These are phyloP conservation scores for Mycosphaerella sp. DNA, from an alignment of 2,329 filamentous ascomycete species.

Conservation along the genomic window DNA sequence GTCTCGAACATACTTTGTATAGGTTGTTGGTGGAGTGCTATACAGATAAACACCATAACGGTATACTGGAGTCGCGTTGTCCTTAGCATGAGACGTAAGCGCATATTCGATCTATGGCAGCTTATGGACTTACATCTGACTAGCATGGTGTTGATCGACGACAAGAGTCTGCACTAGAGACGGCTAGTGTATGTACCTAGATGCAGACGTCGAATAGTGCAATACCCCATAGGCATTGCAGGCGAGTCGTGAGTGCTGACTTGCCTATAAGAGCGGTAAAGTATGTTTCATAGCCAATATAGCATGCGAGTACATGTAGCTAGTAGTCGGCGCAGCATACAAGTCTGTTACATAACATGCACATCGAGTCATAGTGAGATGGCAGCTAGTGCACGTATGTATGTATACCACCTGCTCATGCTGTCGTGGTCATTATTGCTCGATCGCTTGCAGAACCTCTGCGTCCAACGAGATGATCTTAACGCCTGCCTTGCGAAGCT, in stretches of 20 bases:
- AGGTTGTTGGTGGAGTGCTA: too few relatives aligned
- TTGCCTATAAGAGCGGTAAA: background rate
- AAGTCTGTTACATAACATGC: background rate
- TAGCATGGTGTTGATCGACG: too few relatives aligned
- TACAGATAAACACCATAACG: too few relatives aligned
- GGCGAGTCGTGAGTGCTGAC: background rate
- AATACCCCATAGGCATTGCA: too few relatives aligned
- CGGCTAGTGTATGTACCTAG: background rate
- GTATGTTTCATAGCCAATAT: background rate
- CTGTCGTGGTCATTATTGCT: background rate
- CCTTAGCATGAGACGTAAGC: too few relatives aligned
- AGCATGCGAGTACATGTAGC: background rate
- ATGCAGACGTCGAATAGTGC: background rate
- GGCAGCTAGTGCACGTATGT: background rate
- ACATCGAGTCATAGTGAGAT: background rate
- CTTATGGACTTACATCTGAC: too few relatives aligned
- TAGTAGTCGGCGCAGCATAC: background rate
- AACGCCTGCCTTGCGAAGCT: slow-evolving; percentile 14
- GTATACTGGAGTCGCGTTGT: too few relatives aligned
- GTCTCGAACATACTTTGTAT: too few relatives aligned
- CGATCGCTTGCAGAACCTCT: slow-evolving; percentile 7
- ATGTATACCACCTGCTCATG: too few relatives aligned
- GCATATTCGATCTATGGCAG: too few relatives aligned
- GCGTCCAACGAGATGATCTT: slow-evolving; percentile 8
- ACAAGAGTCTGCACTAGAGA: too few relatives aligned